These are phyloP conservation scores for Coemansia sp. DNA, from an alignment of 192 early-diverging fungal species.

Conservation along the genomic window DNA sequence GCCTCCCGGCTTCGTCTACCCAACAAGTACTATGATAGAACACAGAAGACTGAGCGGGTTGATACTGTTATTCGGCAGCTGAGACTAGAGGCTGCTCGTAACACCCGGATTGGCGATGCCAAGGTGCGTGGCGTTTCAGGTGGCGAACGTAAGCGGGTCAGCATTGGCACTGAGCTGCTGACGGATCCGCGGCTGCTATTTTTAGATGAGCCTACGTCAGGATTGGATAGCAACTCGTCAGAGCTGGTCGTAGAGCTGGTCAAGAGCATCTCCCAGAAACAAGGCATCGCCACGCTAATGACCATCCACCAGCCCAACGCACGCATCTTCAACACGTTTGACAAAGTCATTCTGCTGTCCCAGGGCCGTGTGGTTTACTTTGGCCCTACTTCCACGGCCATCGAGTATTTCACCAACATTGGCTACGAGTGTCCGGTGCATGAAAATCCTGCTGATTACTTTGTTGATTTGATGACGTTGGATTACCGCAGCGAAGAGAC, in stretches of 20 bases:
- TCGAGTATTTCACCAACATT: constrained; percentile 51
- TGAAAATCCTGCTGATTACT: constrained; percentile 73
- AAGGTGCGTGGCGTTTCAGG: constrained; percentile 54
- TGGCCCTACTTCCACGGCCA: constrained; percentile 50
- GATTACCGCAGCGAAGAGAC: constrained; percentile 53
- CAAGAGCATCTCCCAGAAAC: constrained; percentile 57
- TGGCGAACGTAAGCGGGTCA: constrained; percentile 57
- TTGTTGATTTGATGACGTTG: constrained; percentile 64
- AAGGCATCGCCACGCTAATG: constrained; percentile 71
- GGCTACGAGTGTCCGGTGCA: constrained; percentile 65
- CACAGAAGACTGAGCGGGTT: constrained; percentile 61
- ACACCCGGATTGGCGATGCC: constrained; percentile 57
- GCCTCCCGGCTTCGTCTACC: constrained; percentile 72
- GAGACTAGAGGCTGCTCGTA: constrained; percentile 60
- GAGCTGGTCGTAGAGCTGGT: constrained; percentile 64
- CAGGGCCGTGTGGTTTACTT: constrained; percentile 63
- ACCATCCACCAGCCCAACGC: constrained; percentile 90
- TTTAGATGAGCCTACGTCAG: constrained; percentile 62
- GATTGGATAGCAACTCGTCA: constrained; percentile 70
- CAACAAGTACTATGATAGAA: constrained; percentile 43
- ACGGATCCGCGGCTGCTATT: constrained; percentile 58
- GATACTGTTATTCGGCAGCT: constrained; percentile 64
- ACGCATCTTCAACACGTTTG: constrained; percentile 78
- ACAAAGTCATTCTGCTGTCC: constrained; percentile 73
- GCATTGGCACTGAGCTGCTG: constrained; percentile 53